A percentile compares a stretch with the other conserved stretches of the same genome.
These are phyloP conservation scores for Chlorella sp. DNA, from an alignment of 139 green algal species.

Conservation along the genomic window DNA sequence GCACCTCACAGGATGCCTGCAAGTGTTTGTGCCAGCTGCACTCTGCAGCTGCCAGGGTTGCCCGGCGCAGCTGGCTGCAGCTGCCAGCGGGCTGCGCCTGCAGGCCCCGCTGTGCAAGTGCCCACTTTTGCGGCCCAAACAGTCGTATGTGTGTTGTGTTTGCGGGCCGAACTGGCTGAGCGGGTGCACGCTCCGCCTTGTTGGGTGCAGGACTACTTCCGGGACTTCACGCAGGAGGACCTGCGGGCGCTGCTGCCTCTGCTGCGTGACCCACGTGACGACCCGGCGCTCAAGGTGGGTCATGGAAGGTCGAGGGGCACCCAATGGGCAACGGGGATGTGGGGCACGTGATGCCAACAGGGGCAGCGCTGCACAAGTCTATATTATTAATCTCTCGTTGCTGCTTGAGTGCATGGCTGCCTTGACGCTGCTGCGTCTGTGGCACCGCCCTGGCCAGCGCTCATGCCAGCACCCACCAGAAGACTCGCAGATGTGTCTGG, in stretches of 20 bases:
- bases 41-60: neutral
- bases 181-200: neutral
- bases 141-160: no score
- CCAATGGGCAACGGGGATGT: no score
- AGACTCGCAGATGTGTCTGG: no score
- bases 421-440: neutral
- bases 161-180: no score
- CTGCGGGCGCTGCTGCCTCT: constrained; percentile 59
- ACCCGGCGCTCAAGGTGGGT: constrained; percentile 58
- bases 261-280: constrained; percentile 46
- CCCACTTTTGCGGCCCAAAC: no score
- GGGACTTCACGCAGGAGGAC: constrained; percentile 78
- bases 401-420: neutral
- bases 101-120: no score
- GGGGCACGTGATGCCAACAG: no score
- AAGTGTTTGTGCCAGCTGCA: no score
- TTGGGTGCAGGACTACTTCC: constrained; percentile 76
- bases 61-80: no score
- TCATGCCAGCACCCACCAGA: no score
- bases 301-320: neutral
- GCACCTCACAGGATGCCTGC: neutral
- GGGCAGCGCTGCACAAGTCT: neutral
- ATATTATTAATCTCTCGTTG: neutral
- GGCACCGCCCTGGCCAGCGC: neutral
- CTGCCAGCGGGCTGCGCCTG: no score